Percentiles rank a stretch among this genome's conserved stretches.
Evolutionary conservation across 176 grass and related monocot genomes (phyloP).

Genomic region (Raddia distichophylla): DNA sequence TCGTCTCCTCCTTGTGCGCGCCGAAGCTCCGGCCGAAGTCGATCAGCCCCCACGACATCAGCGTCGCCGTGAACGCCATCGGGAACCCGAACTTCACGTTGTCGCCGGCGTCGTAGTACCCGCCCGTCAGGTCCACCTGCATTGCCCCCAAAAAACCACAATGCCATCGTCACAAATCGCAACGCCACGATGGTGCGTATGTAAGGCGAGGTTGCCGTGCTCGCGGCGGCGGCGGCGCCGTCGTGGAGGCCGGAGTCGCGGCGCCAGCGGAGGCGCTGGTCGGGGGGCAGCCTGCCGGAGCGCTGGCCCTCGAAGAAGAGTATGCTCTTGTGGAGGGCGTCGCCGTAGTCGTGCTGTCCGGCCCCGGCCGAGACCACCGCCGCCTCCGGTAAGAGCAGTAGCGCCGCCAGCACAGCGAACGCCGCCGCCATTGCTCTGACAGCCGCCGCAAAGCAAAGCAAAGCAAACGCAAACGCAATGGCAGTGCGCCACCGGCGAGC

Average conservation of each 20-base stretch:
- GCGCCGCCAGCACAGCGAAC: background rate
- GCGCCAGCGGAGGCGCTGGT: slow-evolving; percentile 79
- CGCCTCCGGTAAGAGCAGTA: slow-evolving; percentile 38
- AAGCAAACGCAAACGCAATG: background rate
- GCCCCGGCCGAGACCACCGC: slow-evolving; percentile 10
- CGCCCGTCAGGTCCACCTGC: slow-evolving; percentile 78
- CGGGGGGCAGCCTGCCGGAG: slow-evolving; percentile 70
- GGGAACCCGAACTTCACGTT: slow-evolving; percentile 99
- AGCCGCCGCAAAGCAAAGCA: too few species aligned
- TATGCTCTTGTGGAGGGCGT: slow-evolving; percentile 87
- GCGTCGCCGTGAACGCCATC: slow-evolving; percentile 94
- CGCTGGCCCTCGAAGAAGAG: slow-evolving; percentile 96
- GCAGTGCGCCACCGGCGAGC: background rate
- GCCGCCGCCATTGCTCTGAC: background rate
- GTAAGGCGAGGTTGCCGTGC: background rate
- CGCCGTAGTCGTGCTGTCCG: slow-evolving; percentile 74
- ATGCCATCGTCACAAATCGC: slow-evolving; percentile 33
- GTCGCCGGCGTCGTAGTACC: slow-evolving; percentile 97
- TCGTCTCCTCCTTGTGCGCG: slow-evolving; percentile 62
- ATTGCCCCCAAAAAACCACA: slow-evolving; percentile 44
- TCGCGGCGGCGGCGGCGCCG: slow-evolving; percentile 66
- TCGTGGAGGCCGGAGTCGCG: slow-evolving; percentile 75
- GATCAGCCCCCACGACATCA: slow-evolving; percentile 92
- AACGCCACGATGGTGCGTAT: slow-evolving; percentile 14
- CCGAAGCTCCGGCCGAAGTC: slow-evolving; percentile 83